These are phyloP conservation scores for Plantago lanceolata DNA, from an alignment of 305 asterid genomes.

Conservation along the genomic window DNA sequence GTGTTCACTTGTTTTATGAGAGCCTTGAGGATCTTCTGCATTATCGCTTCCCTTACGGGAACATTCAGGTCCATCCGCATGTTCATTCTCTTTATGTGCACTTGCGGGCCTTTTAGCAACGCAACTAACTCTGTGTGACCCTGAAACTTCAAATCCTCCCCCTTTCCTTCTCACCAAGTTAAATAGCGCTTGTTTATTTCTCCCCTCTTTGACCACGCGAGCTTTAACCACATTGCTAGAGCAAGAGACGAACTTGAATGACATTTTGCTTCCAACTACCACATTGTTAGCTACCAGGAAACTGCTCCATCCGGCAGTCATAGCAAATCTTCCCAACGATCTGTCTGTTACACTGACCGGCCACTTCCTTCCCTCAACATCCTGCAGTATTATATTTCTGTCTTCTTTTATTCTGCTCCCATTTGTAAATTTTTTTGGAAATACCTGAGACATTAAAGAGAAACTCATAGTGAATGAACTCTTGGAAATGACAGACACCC, in stretches of 20 bases:
- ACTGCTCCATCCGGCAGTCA: slow-evolving; percentile 2
- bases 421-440: background rate
- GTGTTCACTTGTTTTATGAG: background rate
- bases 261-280: slow-evolving; percentile 1
- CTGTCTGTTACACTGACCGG: background rate
- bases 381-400: background rate
- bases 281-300: slow-evolving; percentile 11
- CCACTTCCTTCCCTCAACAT: slow-evolving; percentile 6
- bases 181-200: background rate
- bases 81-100: background rate
- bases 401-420: background rate
- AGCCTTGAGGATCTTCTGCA: background rate
- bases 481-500: background rate
- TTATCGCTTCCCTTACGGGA: background rate
- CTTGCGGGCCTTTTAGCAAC: background rate
- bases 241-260: slow-evolving; percentile 4
- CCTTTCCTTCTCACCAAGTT: background rate
- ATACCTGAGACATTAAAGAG: background rate
- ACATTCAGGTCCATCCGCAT: background rate
- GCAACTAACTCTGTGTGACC: background rate
- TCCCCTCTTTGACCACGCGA: slow-evolving; percentile 2
- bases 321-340: background rate
- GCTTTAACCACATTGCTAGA: slow-evolving; percentile 5
- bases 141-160: background rate
- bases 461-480: background rate